phyloP scores from a whole-genome alignment of 176 grass and related monocot genomes.

The Rhynchospora pubera region DNA sequence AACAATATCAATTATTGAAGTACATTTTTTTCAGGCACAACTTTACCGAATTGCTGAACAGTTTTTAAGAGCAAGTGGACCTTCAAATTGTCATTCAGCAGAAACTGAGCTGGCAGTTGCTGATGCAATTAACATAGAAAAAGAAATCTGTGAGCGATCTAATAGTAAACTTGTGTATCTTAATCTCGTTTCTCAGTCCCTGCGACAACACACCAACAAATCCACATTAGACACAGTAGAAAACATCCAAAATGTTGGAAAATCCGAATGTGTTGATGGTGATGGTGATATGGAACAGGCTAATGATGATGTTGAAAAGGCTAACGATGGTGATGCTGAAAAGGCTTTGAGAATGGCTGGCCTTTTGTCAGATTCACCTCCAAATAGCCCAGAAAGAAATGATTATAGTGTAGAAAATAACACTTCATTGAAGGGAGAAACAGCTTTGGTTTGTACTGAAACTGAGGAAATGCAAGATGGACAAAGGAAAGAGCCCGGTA shows the following conservation, averaged over 20 bases:
- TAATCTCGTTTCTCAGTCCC: constrained; percentile 76
- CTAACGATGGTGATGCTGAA: constrained; percentile 42
- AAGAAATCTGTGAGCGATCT: constrained; percentile 60
- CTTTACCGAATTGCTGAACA: constrained; percentile 67
- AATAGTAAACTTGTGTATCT: constrained; percentile 83
- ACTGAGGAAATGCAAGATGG: not conserved
- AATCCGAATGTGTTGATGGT: constrained; percentile 27
- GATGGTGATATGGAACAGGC: constrained; percentile 1
- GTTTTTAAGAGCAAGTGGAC: constrained; percentile 76
- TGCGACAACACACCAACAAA: constrained; percentile 39
- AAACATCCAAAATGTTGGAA: constrained; percentile 7
- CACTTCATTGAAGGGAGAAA: not conserved
- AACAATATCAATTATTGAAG: constrained; percentile 9
- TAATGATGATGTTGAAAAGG: constrained; percentile 15
- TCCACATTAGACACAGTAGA: not conserved
- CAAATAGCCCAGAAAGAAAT: constrained; percentile 54
- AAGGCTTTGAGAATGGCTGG: constrained; percentile 66
- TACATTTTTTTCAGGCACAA: constrained; percentile 53
- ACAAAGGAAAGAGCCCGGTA: constrained; percentile 12
- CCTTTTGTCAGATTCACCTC: constrained; percentile 79
- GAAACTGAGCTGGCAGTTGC: constrained; percentile 91
- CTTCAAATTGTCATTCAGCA: constrained; percentile 59
- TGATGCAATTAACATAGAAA: constrained; percentile 92
- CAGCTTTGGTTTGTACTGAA: not conserved
- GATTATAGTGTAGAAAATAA: constrained; percentile 28